phyloP scores from a whole-genome alignment of 495 filamentous ascomycete species.

The Hypoxylon trugodes region DNA sequence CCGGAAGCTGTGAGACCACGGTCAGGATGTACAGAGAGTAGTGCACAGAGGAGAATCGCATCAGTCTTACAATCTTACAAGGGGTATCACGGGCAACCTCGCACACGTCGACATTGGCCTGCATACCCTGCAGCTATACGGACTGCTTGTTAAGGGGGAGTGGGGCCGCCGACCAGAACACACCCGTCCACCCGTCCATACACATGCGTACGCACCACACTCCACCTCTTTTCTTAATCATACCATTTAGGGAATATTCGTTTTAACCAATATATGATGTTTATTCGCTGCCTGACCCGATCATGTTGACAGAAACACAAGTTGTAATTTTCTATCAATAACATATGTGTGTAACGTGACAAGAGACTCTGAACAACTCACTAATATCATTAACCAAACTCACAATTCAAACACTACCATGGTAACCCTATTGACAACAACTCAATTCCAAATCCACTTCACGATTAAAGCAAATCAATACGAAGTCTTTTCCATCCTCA shows the following conservation, averaged over 20 bases:
- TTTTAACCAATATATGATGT: constrained; percentile 3
- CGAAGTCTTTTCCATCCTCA: too few relatives aligned
- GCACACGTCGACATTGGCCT: constrained; percentile 31
- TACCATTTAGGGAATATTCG: constrained; percentile 11
- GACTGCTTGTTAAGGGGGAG: constrained; percentile 13
- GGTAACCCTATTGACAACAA: too few relatives aligned
- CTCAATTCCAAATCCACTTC: too few relatives aligned
- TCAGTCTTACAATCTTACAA: constrained; percentile 27
- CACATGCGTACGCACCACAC: constrained; percentile 1
- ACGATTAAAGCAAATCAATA: too few relatives aligned
- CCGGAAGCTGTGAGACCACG: constrained; percentile 31
- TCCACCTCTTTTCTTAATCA: constrained; percentile 16
- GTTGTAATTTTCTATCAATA: neutral
- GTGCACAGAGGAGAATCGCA: constrained; percentile 16
- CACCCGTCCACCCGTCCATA: neutral
- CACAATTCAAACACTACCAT: neutral
- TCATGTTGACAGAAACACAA: neutral
- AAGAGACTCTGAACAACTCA: too few relatives aligned
- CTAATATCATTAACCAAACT: neutral
- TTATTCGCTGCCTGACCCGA: neutral
- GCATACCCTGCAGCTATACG: constrained; percentile 24
- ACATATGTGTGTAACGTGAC: too few relatives aligned
- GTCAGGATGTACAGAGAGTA: constrained; percentile 23
- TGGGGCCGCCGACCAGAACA: constrained; percentile 12
- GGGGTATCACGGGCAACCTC: constrained; percentile 34